These are phyloP conservation scores for Populus ilicifolia DNA, from an alignment of 345 rosid species.

Conservation along the genomic window DNA sequence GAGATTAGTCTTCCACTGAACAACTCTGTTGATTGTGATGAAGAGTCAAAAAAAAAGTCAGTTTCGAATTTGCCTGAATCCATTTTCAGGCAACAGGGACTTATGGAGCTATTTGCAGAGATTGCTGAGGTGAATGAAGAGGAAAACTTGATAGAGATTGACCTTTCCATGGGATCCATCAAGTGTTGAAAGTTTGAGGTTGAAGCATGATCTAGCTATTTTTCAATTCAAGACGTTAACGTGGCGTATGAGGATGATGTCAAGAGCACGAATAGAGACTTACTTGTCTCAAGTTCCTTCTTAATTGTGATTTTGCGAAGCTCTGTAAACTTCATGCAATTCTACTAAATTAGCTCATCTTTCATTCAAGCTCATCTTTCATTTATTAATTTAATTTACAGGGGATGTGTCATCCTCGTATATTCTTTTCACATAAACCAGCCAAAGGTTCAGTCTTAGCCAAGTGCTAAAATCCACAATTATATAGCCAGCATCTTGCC, in stretches of 20 bases:
- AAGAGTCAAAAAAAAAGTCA: slow-evolving; percentile 22
- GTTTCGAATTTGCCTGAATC: slow-evolving; percentile 26
- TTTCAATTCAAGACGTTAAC: background rate
- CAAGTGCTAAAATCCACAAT: background rate
- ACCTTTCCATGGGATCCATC: slow-evolving; percentile 68
- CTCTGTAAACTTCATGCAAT: background rate
- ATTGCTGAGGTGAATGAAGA: slow-evolving; percentile 53
- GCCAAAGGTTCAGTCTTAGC: background rate
- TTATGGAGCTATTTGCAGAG: slow-evolving; percentile 45
- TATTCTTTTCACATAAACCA: background rate
- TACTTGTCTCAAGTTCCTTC: background rate
- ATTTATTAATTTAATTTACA: background rate
- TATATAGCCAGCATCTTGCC: no score
- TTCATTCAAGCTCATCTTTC: background rate
- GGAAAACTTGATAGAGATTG: slow-evolving; percentile 75
- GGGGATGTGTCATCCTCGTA: background rate
- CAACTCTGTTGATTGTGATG: slow-evolving; percentile 19
- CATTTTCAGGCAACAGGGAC: slow-evolving; percentile 32
- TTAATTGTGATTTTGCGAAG: background rate
- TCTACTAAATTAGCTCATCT: background rate
- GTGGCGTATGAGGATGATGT: slow-evolving; percentile 1
- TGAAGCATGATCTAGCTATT: slow-evolving; percentile 11
- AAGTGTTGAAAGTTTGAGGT: slow-evolving; percentile 38
- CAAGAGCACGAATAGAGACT: background rate
- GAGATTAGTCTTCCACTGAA: slow-evolving; percentile 51